These are phyloP conservation scores for Saccharomycopsis oosterbeekiorum DNA, from an alignment of 805 yeast species.

Conservation along the genomic window DNA sequence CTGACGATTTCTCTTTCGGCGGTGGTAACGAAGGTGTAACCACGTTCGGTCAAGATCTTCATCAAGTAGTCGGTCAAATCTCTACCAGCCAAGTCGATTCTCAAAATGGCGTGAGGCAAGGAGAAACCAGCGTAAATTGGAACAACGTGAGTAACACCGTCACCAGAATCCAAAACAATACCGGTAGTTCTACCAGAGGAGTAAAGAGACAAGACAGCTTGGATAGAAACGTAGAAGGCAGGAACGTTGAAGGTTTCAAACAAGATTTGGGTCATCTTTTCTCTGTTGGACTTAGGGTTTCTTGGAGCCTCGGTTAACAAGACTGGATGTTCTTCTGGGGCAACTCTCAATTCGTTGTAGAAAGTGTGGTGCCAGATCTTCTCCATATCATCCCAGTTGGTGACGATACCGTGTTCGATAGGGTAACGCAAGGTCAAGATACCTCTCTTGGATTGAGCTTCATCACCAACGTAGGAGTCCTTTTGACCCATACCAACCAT, in stretches of 20 bases:
- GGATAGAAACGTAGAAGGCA: slow-evolving; percentile 97
- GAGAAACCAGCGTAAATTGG: slow-evolving; percentile 99
- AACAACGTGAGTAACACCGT: slow-evolving; percentile 99
- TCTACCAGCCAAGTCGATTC: slow-evolving; percentile 99
- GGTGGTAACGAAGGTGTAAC: slow-evolving; percentile 96
- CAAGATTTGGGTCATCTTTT: slow-evolving; percentile 99
- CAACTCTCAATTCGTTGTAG: slow-evolving; percentile 99
- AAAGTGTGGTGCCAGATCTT: slow-evolving; percentile 99
- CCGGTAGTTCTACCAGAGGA: slow-evolving; percentile 99
- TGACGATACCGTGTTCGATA: slow-evolving; percentile 99
- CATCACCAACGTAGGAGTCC: slow-evolving; percentile 99
- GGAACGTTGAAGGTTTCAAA: slow-evolving; percentile 99
- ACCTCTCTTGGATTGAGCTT: slow-evolving; percentile 99
- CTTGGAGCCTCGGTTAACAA: slow-evolving; percentile 99
- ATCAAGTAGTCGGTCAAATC: slow-evolving; percentile 98
- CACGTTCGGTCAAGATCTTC: slow-evolving; percentile 98
- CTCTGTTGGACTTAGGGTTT: slow-evolving; percentile 99
- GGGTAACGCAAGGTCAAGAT: slow-evolving; percentile 97
- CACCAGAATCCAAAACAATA: slow-evolving; percentile 99
- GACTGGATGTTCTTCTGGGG: slow-evolving; percentile 99
- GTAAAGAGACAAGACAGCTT: slow-evolving; percentile 95
- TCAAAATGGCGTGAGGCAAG: slow-evolving; percentile 95
- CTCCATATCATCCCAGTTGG: slow-evolving; percentile 99
- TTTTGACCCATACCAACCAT: slow-evolving; percentile 99
- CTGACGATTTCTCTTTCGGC: slow-evolving; percentile 77